Evolutionary conservation across 2,329 filamentous ascomycete genomes (phyloP), one percentile per base, ranked within the genome.

Genomic region (Bipolaris oryzae): DNA sequence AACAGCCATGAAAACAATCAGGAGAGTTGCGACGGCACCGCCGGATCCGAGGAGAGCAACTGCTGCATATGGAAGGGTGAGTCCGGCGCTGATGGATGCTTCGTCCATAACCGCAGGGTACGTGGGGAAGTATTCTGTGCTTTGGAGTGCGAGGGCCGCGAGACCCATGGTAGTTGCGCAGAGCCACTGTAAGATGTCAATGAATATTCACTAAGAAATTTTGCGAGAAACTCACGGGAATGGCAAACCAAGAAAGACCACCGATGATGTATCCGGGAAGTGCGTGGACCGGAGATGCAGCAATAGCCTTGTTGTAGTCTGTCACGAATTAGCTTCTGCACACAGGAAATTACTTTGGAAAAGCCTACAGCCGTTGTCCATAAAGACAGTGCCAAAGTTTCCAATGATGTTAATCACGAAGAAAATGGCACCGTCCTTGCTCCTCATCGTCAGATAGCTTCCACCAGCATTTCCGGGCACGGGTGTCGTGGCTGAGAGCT

Each of bases 341-440:
- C 21, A 5, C n/a, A 4, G 7, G 16, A 4, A 13, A 6, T 7
- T 9, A 16, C 1, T 7, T 1, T 2, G 2, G 6, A 9, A 16
- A 25, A 15, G 55, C 55, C 48, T 43, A 56, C 95, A 96, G 56
- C 77, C 88, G 60, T 94, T 93, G 70, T 96, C 92, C 48, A 92
- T 82, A 79, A 96, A 96, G 2, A 95, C 90, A 0, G 90, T 92
- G 2, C 81, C 89, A 54, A 93, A 95, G 76, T 92, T 93, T 33
- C 91, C 91, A 43, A 93, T 88, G 37, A 91, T 88, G 76, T 96
- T 96, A 77, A 96, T 96, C 23, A 96, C 87, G 74, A 96, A 96
- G 80, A 96, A 96, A 49, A 95, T 91, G 34, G 85, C 90, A 2
- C 92, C 92, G 64, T 94, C 88, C 53, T 84, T 85, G 3, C 89